These are phyloP conservation scores for Eleusine indica DNA, from an alignment of 176 grass and related monocot genomes.

Conservation along the genomic window DNA sequence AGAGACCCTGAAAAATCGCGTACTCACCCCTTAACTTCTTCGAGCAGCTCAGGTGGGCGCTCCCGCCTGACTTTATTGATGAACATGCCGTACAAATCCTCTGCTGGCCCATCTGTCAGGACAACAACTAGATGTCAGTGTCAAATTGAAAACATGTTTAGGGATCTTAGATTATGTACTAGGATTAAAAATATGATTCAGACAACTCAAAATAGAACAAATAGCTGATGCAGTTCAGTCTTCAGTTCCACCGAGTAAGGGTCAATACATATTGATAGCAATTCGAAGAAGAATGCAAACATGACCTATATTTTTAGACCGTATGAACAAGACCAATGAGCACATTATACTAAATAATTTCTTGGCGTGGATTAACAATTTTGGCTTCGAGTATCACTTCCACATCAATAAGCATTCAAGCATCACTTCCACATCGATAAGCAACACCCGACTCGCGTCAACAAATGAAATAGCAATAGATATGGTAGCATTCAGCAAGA, in stretches of 20 bases:
- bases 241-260: background rate
- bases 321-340: background rate
- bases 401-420: background rate
- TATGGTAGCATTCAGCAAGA: background rate
- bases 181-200: background rate
- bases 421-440: background rate
- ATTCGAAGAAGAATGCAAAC: background rate
- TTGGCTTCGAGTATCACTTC: background rate
- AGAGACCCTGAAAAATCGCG: background rate
- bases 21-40: constrained; percentile 76
- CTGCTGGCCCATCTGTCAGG: constrained; percentile 82
- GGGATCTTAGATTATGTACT: background rate
- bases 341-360: background rate
- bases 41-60: constrained; percentile 66
- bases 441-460: background rate
- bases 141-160: background rate
- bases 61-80: constrained; percentile 84
- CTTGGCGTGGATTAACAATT: background rate
- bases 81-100: constrained; percentile 91
- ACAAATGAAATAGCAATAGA: background rate
- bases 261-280: background rate
- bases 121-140: background rate
- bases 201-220: background rate
- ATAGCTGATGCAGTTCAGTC: background rate
- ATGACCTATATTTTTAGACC: background rate